Conservation (phyloP, 768 basidiomycete genomes). For the Coprinellus micaceus region DNA sequence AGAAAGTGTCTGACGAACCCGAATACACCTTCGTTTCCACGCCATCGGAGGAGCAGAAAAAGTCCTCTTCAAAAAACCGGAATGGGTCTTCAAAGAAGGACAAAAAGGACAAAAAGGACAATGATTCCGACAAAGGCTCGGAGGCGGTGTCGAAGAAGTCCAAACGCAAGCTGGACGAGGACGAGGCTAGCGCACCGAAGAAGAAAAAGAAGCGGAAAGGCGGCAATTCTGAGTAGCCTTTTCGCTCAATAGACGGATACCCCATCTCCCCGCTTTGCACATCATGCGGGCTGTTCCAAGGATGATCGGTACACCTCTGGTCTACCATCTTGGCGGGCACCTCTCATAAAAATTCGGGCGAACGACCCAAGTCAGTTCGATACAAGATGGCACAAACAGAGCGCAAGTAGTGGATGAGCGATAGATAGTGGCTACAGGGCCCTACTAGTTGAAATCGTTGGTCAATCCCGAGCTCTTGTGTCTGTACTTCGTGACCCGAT, state of each 20-base stretch:
- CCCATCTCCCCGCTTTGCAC: too few species aligned
- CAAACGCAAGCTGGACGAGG: conserved; percentile 15
- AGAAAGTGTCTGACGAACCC: conserved; percentile 10
- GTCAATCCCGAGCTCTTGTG: conserved; percentile 2
- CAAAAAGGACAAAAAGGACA: conserved; percentile 12
- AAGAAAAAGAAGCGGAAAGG: conserved; percentile 8
- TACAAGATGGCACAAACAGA: too few species aligned
- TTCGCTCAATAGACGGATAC: too few species aligned
- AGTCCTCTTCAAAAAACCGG: background rate
- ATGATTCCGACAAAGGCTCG: conserved; percentile 10
- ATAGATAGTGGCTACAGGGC: too few species aligned
- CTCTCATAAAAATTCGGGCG: too few species aligned
- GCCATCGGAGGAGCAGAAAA: background rate
- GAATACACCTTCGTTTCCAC: background rate
- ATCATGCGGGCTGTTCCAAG: too few species aligned
- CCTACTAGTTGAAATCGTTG: background rate
- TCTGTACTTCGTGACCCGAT: conserved; percentile 5
- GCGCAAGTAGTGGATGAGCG: too few species aligned
- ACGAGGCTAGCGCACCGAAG: conserved; percentile 2
- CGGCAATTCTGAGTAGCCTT: background rate
- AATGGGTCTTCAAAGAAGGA: background rate
- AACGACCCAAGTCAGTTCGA: too few species aligned
- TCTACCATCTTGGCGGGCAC: too few species aligned
- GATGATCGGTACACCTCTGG: too few species aligned
- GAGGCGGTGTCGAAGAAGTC: conserved; percentile 10